phyloP scores from a whole-genome alignment of 1,139 yeast species.

The Sugiyamaella castrensis region DNA sequence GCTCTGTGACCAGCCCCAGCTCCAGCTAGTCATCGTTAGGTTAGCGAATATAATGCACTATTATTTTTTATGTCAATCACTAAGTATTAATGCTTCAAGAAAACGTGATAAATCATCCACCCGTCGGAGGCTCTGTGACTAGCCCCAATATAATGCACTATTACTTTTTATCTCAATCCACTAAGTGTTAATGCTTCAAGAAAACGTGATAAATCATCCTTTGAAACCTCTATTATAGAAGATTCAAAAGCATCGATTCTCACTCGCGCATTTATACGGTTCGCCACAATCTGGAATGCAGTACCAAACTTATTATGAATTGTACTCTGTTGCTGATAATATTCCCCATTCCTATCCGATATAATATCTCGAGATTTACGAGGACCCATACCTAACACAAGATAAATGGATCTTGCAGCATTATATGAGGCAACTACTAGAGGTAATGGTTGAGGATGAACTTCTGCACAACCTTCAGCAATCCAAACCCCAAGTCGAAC shows the following conservation, averaged over 20 bases:
- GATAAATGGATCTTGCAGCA: constrained; percentile 67
- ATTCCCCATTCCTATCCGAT: constrained; percentile 26
- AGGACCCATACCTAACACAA: constrained; percentile 90
- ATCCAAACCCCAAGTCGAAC: constrained; percentile 88
- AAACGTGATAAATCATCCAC: constrained; percentile 81
- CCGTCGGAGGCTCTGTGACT: too few relatives aligned
- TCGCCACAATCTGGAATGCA: constrained; percentile 85
- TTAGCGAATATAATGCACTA: too few relatives aligned
- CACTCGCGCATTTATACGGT: constrained; percentile 79
- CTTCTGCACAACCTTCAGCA: constrained; percentile 81
- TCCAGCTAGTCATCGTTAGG: too few relatives aligned
- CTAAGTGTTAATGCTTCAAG: constrained; percentile 65
- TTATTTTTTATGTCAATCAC: constrained; percentile 5
- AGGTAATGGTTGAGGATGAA: constrained; percentile 68
- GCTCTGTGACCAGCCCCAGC: too few relatives aligned
- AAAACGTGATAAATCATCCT: constrained; percentile 84
- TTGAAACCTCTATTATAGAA: constrained; percentile 83
- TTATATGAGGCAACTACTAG: constrained; percentile 86
- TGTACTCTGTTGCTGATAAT: constrained; percentile 17
- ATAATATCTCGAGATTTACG: constrained; percentile 56
- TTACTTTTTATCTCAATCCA: not conserved
- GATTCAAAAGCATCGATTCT: constrained; percentile 93
- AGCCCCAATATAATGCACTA: too few relatives aligned
- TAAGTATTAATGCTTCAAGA: constrained; percentile 65
- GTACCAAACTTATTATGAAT: constrained; percentile 71